Evolutionary conservation across 306 rosid genomes (phyloP), one percentile per base, ranked within the genome.

Genomic region (Dryas drummondii): DNA sequence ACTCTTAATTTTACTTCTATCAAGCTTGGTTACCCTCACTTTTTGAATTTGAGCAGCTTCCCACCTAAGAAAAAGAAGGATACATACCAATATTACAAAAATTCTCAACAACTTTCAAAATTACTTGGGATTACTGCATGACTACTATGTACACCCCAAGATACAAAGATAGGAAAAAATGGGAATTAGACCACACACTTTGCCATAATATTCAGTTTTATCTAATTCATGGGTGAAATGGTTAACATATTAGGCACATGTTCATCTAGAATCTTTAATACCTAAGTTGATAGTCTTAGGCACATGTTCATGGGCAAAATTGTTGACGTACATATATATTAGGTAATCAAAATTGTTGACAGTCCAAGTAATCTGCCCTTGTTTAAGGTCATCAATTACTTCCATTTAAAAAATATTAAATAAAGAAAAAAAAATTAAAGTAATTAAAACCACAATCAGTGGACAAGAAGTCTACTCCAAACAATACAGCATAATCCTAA

Each of bases 31-130:
- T 71, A 94, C 87, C 85, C 88, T 87, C 84, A 94, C 96, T 74
- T 87, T 88, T 10, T 97, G 97, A 71, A 90, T 85, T 78, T 73
- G 89, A 47, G 87, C 74, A 70, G 97, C 99, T 79, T 94, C 99
- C 97, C 97, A 94, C 86, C 99, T 94, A 49, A 57, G 68, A 51
- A 78, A 62, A 63, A 59, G 55, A 69, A 62, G 48, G 6, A 27
- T 5, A 59, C 19, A 57, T 57, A 32, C n/a, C 9, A 32, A 14
- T 58, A 22, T 22, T 22, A 22, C 22, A 22, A 22, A 68, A 11
- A 56, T 22, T 42, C 15, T 8, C 11, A 5, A 51, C 50, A 49
- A 73, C 42, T 9, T 61, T 63, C 61, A 51, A 14, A 7, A 32
- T 52, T 51, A 14, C 57, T 67, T 10, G 11, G 17, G 56, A 66